Percentiles rank a stretch among this genome's conserved stretches.
Evolutionary conservation across 148 eudicot species (phyloP).

Genomic region (Amaranthus cruentus): DNA sequence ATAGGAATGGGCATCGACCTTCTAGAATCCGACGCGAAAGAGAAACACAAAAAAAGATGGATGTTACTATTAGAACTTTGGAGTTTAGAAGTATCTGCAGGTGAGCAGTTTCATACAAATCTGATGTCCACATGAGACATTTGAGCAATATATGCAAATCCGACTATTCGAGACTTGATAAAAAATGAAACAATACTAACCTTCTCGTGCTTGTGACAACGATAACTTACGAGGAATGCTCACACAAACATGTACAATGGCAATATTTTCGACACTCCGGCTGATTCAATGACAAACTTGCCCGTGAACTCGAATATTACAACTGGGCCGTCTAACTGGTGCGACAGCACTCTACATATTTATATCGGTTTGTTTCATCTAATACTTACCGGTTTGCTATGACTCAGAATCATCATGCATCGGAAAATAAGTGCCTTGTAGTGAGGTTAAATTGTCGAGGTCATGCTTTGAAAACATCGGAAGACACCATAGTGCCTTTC

Average conservation of each 20-base stretch:
- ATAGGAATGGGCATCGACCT: too few species aligned
- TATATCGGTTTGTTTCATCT: constrained; percentile 5
- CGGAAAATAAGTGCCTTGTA: constrained; percentile 72
- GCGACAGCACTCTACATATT: background rate
- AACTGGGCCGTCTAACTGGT: constrained; percentile 14
- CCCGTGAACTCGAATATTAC: constrained; percentile 14
- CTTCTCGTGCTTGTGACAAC: background rate
- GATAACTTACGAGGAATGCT: constrained; percentile 4
- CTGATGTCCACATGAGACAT: too few species aligned
- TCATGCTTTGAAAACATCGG: constrained; percentile 83
- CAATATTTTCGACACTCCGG: constrained; percentile 2
- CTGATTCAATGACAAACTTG: background rate
- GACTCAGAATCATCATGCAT: constrained; percentile 48
- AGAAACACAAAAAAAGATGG: too few species aligned
- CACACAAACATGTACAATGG: constrained; percentile 11
- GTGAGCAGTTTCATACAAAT: too few species aligned
- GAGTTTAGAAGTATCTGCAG: too few species aligned
- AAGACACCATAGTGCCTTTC: constrained; percentile 65
- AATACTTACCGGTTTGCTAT: constrained; percentile 12
- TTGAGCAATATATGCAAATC: too few species aligned
- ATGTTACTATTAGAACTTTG: too few species aligned
- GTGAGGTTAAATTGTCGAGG: constrained; percentile 57
- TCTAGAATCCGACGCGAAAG: too few species aligned
- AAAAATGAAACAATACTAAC: background rate
- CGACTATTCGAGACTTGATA: background rate